Evolutionary conservation across 2,329 filamentous ascomycete species (phyloP).

Genomic region (Alternaria ethzedia): DNA sequence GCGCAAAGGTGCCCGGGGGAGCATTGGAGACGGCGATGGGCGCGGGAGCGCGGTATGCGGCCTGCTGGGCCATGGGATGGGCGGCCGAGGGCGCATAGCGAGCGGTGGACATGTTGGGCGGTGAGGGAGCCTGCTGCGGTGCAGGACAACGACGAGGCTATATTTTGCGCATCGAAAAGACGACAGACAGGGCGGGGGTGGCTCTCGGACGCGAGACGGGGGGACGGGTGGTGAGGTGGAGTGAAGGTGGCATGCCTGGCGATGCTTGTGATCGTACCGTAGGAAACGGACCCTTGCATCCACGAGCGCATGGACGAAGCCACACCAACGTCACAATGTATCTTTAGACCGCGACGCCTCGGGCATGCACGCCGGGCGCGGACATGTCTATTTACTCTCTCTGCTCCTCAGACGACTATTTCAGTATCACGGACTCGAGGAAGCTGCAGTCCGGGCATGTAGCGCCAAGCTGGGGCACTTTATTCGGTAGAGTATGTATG

Average conservation of each 20-base stretch:
- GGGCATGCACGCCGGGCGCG: not conserved
- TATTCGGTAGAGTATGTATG: slow-evolving; percentile 8
- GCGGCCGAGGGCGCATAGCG: slow-evolving; percentile 46
- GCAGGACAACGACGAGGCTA: slow-evolving; percentile 41
- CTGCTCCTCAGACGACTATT: not conserved
- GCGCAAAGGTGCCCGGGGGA: slow-evolving; percentile 78
- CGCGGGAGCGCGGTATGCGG: slow-evolving; percentile 43
- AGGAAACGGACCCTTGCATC: slow-evolving; percentile 14
- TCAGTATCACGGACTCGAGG: not conserved
- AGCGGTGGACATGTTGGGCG: slow-evolving; percentile 49
- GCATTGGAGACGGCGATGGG: slow-evolving; percentile 43
- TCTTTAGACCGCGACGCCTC: not conserved
- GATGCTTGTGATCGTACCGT: slow-evolving; percentile 15
- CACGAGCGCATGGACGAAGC: slow-evolving; percentile 26
- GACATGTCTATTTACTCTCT: not conserved
- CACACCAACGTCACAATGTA: slow-evolving; percentile 34
- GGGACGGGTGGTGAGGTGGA: slow-evolving; percentile 18
- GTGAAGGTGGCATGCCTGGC: slow-evolving; percentile 16
- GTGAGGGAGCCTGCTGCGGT: slow-evolving; percentile 42
- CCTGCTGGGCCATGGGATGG: slow-evolving; percentile 44
- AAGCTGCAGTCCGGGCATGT: not conserved
- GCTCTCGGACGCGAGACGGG: slow-evolving; percentile 11
- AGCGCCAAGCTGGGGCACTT: slow-evolving; percentile 6
- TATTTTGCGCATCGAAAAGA: slow-evolving; percentile 40
- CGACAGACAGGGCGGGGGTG: slow-evolving; percentile 9